Evolutionary conservation across 257 asterid species (phyloP).

Genomic region (Coffea canephora): DNA sequence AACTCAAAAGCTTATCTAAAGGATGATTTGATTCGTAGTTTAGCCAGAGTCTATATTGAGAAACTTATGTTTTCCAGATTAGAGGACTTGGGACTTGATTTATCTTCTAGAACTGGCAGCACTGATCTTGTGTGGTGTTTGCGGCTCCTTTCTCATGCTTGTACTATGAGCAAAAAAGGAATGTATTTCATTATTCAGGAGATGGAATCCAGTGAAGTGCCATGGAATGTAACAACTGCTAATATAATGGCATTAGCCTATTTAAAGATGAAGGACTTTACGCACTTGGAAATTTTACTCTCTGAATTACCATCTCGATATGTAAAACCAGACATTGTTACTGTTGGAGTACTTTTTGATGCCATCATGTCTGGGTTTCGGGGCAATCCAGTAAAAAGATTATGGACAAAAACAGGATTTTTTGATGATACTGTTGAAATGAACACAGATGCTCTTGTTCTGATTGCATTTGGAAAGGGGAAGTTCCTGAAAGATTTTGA

Average conservation of each 20-base stretch:
- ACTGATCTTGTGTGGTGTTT: slow-evolving; percentile 33
- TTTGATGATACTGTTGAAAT: slow-evolving; percentile 21
- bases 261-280: slow-evolving; percentile 38
- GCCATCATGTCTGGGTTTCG: slow-evolving; percentile 26
- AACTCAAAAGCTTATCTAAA: slow-evolving; percentile 17
- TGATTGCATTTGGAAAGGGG: slow-evolving; percentile 35
- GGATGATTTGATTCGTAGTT: slow-evolving; percentile 28
- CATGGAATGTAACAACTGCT: slow-evolving; percentile 31
- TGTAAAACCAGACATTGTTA: slow-evolving; percentile 33
- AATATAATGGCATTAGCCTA: slow-evolving; percentile 27
- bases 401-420: slow-evolving; percentile 28
- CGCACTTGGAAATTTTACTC: slow-evolving; percentile 22
- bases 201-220: slow-evolving; percentile 30
- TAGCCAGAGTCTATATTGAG: slow-evolving; percentile 27
- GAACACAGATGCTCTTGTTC: slow-evolving; percentile 31
- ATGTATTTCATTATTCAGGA: slow-evolving; percentile 27
- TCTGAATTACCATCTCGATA: slow-evolving; percentile 29
- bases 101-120: slow-evolving; percentile 25
- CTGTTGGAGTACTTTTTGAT: slow-evolving; percentile 31
- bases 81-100: slow-evolving; percentile 27
- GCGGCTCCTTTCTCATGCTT: slow-evolving; percentile 34
- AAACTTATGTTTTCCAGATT: slow-evolving; percentile 35
- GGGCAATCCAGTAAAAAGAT: slow-evolving; percentile 23
- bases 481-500: slow-evolving; percentile 22
- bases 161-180: slow-evolving; percentile 30